These are phyloP conservation scores for Xenoacremonium recifei DNA, from an alignment of 2,329 filamentous ascomycete genomes.

Conservation along the genomic window DNA sequence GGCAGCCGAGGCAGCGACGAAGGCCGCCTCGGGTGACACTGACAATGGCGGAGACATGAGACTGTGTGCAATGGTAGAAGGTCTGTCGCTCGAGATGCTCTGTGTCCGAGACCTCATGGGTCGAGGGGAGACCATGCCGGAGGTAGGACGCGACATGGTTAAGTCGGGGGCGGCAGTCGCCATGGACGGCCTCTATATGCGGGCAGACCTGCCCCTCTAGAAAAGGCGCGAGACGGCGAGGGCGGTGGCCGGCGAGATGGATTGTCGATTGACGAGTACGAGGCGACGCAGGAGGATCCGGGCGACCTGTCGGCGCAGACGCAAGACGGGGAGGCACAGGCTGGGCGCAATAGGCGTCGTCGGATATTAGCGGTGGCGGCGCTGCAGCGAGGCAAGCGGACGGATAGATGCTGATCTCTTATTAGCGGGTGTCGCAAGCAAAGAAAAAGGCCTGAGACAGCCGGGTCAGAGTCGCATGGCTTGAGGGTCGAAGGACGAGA, in stretches of 20 bases:
- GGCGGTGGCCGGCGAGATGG: slow-evolving; percentile 12
- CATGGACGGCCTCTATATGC: slow-evolving; percentile 25
- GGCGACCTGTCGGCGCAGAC: slow-evolving; percentile 12
- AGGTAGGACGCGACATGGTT: slow-evolving; percentile 32
- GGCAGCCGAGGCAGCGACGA: slow-evolving; percentile 84
- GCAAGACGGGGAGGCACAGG: slow-evolving; percentile 13
- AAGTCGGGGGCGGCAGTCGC: slow-evolving; percentile 24
- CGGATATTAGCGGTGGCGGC: slow-evolving; percentile 16
- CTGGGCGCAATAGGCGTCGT: slow-evolving; percentile 10
- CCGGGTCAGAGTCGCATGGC: slow-evolving; percentile 12
- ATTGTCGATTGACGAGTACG: slow-evolving; percentile 16
- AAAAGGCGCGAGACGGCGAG: slow-evolving; percentile 11
- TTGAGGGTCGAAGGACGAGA: slow-evolving; percentile 12
- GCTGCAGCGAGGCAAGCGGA: slow-evolving; percentile 7
- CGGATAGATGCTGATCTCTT: slow-evolving; percentile 19
- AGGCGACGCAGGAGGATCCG: slow-evolving; percentile 10
- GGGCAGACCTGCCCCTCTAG: slow-evolving; percentile 21
- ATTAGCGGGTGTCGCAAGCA: slow-evolving; percentile 19
- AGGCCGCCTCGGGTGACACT: slow-evolving; percentile 76
- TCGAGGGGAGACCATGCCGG: slow-evolving; percentile 33
- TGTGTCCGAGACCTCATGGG: slow-evolving; percentile 49
- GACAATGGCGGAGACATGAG: slow-evolving; percentile 65
- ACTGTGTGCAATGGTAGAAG: slow-evolving; percentile 58
- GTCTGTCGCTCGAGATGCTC: slow-evolving; percentile 70
- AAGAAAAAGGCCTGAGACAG: slow-evolving; percentile 11